A percentile compares a stretch with the other conserved stretches of the same genome.
Evolutionary conservation across 306 rosid genomes (phyloP).

Genomic region (Cicer arietinum): DNA sequence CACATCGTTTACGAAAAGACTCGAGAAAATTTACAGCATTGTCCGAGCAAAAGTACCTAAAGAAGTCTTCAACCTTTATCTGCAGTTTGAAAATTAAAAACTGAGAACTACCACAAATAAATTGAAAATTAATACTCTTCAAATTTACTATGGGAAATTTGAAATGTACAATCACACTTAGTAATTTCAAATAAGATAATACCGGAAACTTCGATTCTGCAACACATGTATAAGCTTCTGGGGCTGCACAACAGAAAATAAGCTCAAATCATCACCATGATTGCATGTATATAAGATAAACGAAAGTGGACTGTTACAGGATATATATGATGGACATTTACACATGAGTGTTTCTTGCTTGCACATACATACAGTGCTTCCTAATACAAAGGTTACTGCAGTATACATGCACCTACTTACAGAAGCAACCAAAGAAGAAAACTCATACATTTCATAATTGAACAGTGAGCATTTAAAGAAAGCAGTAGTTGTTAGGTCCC

Average conservation of each 20-base stretch:
- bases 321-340: constrained; percentile 27
- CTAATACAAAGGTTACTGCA: not conserved
- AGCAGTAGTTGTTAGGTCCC: not conserved
- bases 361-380: constrained; percentile 30
- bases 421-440: not conserved
- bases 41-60: constrained; percentile 77
- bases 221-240: constrained; percentile 74
- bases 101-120: constrained; percentile 20
- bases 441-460: constrained; percentile 3
- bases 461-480: not conserved
- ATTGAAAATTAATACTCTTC: constrained; percentile 1
- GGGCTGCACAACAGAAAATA: constrained; percentile 65
- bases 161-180: not conserved
- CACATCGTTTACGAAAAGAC: constrained; percentile 75
- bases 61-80: constrained; percentile 89
- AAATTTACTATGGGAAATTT: not conserved
- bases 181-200: constrained; percentile 45
- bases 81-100: constrained; percentile 60
- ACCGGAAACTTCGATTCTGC: constrained; percentile 90
- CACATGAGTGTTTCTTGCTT: constrained; percentile 16
- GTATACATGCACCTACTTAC: not conserved
- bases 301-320: constrained; percentile 11
- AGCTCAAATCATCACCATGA: constrained; percentile 43
- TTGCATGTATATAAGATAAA: constrained; percentile 3
- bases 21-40: constrained; percentile 62